These are phyloP conservation scores for Fusarium armeniacum DNA, from an alignment of 2,329 filamentous ascomycete genomes.

Conservation along the genomic window DNA sequence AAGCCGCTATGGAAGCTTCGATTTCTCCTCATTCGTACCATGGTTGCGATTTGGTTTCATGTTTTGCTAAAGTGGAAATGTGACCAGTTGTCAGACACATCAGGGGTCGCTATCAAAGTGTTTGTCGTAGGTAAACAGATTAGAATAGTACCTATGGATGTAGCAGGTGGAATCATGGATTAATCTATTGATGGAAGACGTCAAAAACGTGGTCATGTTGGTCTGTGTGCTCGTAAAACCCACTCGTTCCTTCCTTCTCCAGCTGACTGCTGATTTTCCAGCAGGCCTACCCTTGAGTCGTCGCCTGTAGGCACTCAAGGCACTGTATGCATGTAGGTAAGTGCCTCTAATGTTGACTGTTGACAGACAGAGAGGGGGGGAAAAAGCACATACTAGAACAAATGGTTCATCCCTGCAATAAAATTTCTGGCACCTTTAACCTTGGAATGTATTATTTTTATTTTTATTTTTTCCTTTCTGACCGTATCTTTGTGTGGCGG, in stretches of 20 bases:
- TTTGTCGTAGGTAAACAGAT: not conserved
- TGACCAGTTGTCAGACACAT: not conserved
- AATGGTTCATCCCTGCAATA: not conserved
- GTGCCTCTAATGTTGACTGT: not conserved
- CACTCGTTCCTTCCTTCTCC: not conserved
- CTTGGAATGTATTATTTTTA: not conserved
- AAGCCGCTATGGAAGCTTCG: slow-evolving; percentile 44
- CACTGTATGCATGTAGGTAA: not conserved
- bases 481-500: not conserved
- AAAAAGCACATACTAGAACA: not conserved
- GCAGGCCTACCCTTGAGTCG: not conserved
- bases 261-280: not conserved
- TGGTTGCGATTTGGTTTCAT: slow-evolving; percentile 15
- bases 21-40: slow-evolving; percentile 18
- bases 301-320: not conserved
- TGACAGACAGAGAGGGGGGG: not conserved
- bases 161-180: not conserved
- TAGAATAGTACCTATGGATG: not conserved
- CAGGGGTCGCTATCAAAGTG: slow-evolving; percentile 2
- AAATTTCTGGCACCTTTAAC: not conserved
- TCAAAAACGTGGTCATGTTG: slow-evolving; percentile 12
- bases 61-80: slow-evolving; percentile 7
- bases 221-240: slow-evolving; percentile 3
- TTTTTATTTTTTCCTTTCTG: not conserved
- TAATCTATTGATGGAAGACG: not conserved